Percentiles rank a stretch among this genome's conserved stretches.
phyloP scores from a whole-genome alignment of 2,329 filamentous ascomycete genomes.

The Sordariomycetes sp. region DNA sequence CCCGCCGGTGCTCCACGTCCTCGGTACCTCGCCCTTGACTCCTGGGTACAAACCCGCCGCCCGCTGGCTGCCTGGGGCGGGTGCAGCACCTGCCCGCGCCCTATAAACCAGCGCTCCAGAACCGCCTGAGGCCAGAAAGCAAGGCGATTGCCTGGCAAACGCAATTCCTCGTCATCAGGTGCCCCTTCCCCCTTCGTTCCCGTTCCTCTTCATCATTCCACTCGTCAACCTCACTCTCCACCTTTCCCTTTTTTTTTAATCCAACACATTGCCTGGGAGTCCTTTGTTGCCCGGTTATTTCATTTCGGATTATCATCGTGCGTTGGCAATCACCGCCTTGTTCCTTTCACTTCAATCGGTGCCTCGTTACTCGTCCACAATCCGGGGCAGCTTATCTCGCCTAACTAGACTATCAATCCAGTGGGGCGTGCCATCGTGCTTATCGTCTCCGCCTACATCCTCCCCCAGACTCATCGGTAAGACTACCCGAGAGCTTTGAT shows the following conservation, averaged over 20 bases:
- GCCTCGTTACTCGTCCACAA: not conserved
- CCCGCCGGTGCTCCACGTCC: not conserved
- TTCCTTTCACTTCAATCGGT: not conserved
- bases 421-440: not conserved
- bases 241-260: not conserved
- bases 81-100: not conserved
- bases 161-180: conserved; percentile 5
- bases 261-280: not conserved
- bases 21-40: not conserved
- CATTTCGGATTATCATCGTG: not conserved
- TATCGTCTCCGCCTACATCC: not conserved
- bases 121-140: conserved; percentile 4
- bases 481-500: not conserved
- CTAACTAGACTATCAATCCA: not conserved
- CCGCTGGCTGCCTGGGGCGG: not conserved
- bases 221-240: too few relatives aligned
- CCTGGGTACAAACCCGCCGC: not conserved
- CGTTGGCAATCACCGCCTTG: not conserved
- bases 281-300: not conserved
- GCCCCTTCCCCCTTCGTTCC: not conserved
- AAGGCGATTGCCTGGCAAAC: not conserved
- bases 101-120: not conserved
- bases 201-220: not conserved
- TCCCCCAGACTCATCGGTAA: not conserved
- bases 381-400: not conserved